A percentile compares a stretch with the other conserved stretches of the same genome.
Evolutionary conservation across 164 flowering plant species (phyloP).

Genomic region (Taxillus chinensis): DNA sequence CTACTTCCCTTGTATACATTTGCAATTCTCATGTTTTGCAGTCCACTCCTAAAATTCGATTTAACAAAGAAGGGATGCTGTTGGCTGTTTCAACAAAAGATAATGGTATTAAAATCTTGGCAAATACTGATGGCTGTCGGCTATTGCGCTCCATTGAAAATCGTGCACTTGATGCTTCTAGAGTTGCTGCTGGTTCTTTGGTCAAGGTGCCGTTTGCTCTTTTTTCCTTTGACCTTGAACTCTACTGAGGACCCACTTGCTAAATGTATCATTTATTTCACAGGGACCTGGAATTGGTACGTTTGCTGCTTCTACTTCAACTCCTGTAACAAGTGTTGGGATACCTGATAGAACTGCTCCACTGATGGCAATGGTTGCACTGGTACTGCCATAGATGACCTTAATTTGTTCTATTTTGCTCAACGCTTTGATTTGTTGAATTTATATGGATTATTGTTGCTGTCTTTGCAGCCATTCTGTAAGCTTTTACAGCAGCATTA

Average conservation of each 20-base stretch:
- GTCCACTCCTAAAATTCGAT: conserved; percentile 79
- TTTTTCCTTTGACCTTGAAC: no score
- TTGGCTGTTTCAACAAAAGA: conserved; percentile 77
- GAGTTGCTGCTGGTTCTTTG: not conserved
- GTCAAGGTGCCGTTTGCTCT: no score
- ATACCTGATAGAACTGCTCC: not conserved
- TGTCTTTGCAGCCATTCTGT: no score
- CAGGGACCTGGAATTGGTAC: not conserved
- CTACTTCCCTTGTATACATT: no score
- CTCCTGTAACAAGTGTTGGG: not conserved
- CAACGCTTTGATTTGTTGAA: no score
- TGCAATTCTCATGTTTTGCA: conserved; percentile 11
- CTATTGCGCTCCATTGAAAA: conserved; percentile 38
- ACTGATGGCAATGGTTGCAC: no score
- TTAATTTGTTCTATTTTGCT: no score
- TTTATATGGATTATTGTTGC: no score
- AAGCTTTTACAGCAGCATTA: no score
- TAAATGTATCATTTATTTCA: not conserved
- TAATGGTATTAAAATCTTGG: conserved; percentile 83
- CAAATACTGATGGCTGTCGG: conserved; percentile 57
- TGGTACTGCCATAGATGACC: no score
- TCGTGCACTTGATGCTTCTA: not conserved
- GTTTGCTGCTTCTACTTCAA: not conserved
- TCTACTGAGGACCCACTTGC: not conserved
- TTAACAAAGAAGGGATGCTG: conserved; percentile 85